These are phyloP conservation scores for Daedaleopsis sinensis DNA, from an alignment of 768 basidiomycete genomes.

Conservation along the genomic window DNA sequence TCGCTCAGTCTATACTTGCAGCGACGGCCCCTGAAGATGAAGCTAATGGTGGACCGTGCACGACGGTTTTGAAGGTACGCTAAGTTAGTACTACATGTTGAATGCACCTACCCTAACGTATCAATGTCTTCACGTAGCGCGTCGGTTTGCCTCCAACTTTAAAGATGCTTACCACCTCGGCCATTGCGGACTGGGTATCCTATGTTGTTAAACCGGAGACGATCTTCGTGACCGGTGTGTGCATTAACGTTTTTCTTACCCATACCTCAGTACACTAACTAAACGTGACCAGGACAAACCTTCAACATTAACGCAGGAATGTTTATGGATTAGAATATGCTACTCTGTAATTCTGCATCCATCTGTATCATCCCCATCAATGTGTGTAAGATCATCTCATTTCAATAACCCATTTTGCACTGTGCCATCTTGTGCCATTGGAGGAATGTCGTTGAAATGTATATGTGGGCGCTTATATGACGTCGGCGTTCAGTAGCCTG, in stretches of 20 bases:
- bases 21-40: not conserved
- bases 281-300: too few species aligned
- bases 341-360: too few species aligned
- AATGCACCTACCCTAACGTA: not conserved
- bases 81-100: not conserved
- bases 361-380: too few species aligned
- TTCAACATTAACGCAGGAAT: too few species aligned
- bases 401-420: not conserved
- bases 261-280: too few species aligned
- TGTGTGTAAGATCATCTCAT: too few species aligned
- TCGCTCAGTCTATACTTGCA: not conserved
- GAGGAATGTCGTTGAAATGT: too few species aligned
- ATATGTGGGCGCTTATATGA: constrained; percentile 1
- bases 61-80: not conserved
- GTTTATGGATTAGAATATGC: too few species aligned
- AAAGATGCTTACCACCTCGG: not conserved
- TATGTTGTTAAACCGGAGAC: not conserved
- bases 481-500: constrained; percentile 3
- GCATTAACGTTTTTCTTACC: too few species aligned
- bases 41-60: not conserved
- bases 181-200: not conserved
- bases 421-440: too few species aligned
- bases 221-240: not conserved
- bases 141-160: not conserved
- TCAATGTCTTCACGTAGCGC: not conserved